A percentile compares a stretch with the other conserved stretches of the same genome.
Conservation (phyloP, 805 yeast species). For the Candida qinlingensis region DNA sequence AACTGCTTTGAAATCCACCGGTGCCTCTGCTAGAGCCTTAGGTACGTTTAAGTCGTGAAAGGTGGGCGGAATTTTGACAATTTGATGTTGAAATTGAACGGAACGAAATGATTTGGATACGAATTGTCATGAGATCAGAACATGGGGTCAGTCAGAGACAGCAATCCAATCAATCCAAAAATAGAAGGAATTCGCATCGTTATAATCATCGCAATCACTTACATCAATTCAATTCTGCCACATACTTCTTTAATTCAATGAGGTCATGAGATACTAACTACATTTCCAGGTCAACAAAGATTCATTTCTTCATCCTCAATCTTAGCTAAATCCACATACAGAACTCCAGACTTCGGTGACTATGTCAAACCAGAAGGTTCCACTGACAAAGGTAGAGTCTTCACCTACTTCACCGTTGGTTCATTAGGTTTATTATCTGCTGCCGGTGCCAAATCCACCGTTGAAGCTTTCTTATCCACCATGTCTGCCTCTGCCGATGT, state of each 20-base stretch:
- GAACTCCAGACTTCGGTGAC: conserved; percentile 85
- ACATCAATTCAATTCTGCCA: neutral
- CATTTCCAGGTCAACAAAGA: conserved; percentile 23
- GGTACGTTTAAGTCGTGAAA: conserved; percentile 14
- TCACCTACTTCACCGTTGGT: conserved; percentile 97
- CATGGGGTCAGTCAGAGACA: too few species aligned
- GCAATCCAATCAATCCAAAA: too few species aligned
- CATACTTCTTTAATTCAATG: neutral
- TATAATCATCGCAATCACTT: neutral
- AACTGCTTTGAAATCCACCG: conserved; percentile 24
- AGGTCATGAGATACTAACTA: conserved; percentile 5
- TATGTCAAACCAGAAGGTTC: conserved; percentile 69
- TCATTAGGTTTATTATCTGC: conserved; percentile 86
- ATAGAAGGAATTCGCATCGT: too few species aligned
- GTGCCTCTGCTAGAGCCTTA: conserved; percentile 22
- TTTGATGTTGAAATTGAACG: too few species aligned
- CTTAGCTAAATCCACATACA: conserved; percentile 67
- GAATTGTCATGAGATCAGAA: too few species aligned
- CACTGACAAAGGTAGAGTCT: conserved; percentile 75
- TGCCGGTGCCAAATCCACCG: conserved; percentile 94
- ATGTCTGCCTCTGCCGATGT: conserved; percentile 99
- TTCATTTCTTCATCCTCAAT: conserved; percentile 33
- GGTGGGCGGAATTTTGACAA: neutral
- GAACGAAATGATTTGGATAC: too few species aligned
- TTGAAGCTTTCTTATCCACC: conserved; percentile 84